These are phyloP conservation scores for Pestalotiopsis sp. DNA, from an alignment of 2,329 filamentous ascomycete genomes.

Conservation along the genomic window DNA sequence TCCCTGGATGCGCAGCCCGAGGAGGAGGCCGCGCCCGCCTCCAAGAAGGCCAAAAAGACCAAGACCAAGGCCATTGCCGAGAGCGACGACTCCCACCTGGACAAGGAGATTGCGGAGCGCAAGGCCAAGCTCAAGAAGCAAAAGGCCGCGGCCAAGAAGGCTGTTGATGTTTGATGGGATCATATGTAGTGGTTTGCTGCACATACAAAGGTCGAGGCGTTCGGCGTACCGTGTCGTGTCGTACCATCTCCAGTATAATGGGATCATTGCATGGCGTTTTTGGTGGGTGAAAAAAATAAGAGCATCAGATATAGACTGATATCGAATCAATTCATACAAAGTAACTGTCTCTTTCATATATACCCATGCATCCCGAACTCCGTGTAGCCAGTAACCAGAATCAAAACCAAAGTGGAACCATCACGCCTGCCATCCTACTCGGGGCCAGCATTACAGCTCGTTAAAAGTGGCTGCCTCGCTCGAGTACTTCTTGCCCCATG, in stretches of 20 bases:
- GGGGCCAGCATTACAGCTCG: conserved; percentile 37
- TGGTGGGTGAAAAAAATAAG: conserved; percentile 10
- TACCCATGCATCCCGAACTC: not conserved
- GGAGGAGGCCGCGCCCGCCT: conserved; percentile 20
- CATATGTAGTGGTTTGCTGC: conserved; percentile 13
- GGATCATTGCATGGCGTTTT: conserved; percentile 17
- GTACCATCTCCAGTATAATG: conserved; percentile 3
- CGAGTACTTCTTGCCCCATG: conserved; percentile 41
- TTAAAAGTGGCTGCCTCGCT: conserved; percentile 28
- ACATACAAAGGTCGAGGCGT: conserved; percentile 18
- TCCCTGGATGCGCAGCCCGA: conserved; percentile 36
- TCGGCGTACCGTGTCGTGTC: conserved; percentile 8
- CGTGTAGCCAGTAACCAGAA: not conserved
- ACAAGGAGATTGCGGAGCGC: conserved; percentile 62
- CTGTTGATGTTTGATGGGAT: conserved; percentile 43
- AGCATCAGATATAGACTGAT: not conserved
- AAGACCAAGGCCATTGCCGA: conserved; percentile 37
- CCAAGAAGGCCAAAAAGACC: conserved; percentile 29
- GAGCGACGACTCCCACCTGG: conserved; percentile 54
- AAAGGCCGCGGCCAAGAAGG: conserved; percentile 58
- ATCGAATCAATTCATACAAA: not conserved
- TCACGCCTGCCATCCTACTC: not conserved
- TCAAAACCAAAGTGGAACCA: not conserved
- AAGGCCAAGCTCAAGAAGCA: conserved; percentile 62
- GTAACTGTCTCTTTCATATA: not conserved